Evolutionary conservation across 2,329 filamentous ascomycete genomes (phyloP), one percentile per base, ranked within the genome.

Genomic region (Lachnellula hyalina): DNA sequence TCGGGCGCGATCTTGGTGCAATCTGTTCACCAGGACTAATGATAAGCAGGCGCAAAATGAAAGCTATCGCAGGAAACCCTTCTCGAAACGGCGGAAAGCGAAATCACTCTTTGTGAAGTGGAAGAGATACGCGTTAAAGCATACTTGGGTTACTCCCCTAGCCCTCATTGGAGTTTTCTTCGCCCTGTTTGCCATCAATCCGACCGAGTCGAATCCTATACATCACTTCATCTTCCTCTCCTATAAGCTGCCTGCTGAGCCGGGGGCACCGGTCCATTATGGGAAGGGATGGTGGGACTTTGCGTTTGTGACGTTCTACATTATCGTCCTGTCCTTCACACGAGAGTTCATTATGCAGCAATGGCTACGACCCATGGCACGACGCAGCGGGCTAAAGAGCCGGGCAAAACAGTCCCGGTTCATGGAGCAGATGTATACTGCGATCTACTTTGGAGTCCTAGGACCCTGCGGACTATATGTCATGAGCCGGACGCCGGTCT

Each of bases 301-400:
- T 52, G 87, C 88, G 41, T 93, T 96, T 66, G 89, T 96, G 52
- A 74, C 78, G 56, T 96, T 96, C 75, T 96, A 96, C 75, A 93
- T 83, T 49, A 76, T 96, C 52, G 86, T 96, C 23, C 80, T 96
- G 57, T 90, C 89, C 58, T 96, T 96, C 71, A 95, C 90, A 11
- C 89, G 92, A 68, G 92, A 96, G 72, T 96, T 96, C 72, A 80
- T 95, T 73, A 96, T 96, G 92, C 91, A 96, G 74, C 86, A 90
- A 66, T 67, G 96, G 48, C 83, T 96, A 55, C 84, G 85, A 12
- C 92, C 91, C 0, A 76, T 93, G 58, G 90, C 90, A 6, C 77
- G 83, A 42, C 78, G 75, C 62, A 84, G 77, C 53, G 87, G 89
- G 17, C 83, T 96, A 67, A 79, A 75, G 56, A 83, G 81, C 59